phyloP scores from a whole-genome alignment of 495 filamentous ascomycete species.

The Neurospora tetrasperma region DNA sequence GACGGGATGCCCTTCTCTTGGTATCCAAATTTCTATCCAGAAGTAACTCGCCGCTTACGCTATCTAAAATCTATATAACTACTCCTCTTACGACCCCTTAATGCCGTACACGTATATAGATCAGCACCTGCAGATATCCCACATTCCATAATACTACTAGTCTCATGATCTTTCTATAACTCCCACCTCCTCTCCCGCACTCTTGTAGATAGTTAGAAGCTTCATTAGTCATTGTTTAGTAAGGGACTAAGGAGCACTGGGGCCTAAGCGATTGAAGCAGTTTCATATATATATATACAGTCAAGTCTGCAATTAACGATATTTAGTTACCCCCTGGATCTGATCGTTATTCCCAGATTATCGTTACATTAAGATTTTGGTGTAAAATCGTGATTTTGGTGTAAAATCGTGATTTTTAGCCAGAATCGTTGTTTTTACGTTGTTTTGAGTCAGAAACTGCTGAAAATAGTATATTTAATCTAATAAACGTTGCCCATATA shows the following conservation, averaged over 20 bases:
- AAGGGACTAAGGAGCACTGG: background rate
- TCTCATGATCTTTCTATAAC: background rate
- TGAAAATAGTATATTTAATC: too few relatives aligned
- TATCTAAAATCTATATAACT: background rate
- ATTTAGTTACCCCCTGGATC: too few relatives aligned
- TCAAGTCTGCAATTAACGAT: too few relatives aligned
- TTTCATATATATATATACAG: background rate
- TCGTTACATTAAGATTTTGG: too few relatives aligned
- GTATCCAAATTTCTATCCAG: background rate
- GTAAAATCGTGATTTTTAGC: too few relatives aligned
- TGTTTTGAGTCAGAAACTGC: too few relatives aligned
- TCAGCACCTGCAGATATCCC: background rate
- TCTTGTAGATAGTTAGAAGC: background rate
- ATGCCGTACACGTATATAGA: background rate
- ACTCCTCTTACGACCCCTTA: background rate
- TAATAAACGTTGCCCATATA: too few relatives aligned
- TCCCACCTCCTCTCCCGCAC: background rate
- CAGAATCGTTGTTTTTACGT: too few relatives aligned
- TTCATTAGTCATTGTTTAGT: background rate
- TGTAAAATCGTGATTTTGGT: too few relatives aligned
- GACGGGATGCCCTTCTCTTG: background rate
- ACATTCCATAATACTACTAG: background rate
- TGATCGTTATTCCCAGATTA: too few relatives aligned
- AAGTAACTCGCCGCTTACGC: background rate
- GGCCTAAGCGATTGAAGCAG: background rate